Percentiles rank a stretch among this genome's conserved stretches.
Conservation (phyloP, 139 green algal species). For the Tetradesmus obliquus region DNA sequence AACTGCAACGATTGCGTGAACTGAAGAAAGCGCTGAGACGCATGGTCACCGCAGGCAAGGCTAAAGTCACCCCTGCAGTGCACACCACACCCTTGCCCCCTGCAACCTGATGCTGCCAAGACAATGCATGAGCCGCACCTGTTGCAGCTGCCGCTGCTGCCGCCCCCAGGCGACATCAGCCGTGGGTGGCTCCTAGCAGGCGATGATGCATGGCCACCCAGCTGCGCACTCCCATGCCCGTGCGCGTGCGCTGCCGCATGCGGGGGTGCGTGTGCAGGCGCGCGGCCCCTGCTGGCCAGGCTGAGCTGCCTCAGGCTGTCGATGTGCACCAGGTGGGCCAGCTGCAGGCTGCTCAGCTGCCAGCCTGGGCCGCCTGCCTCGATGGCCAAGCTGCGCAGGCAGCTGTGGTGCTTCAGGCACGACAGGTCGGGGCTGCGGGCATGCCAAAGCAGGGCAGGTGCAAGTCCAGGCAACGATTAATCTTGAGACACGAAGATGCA, state of each 20-base stretch:
- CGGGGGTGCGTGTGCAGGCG: neutral
- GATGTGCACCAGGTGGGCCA: conserved; percentile 26
- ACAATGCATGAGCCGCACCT: neutral
- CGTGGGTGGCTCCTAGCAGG: neutral
- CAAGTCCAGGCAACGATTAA: neutral
- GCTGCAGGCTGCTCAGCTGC: conserved; percentile 29
- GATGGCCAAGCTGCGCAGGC: neutral
- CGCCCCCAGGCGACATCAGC: neutral
- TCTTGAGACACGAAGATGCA: neutral
- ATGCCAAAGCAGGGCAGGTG: neutral
- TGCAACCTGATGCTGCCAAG: too few relatives aligned
- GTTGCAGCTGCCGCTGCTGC: neutral
- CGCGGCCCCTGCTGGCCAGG: neutral
- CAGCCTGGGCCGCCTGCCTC: conserved; percentile 1
- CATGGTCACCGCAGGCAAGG: too few relatives aligned
- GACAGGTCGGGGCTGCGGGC: conserved; percentile 35
- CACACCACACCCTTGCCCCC: neutral
- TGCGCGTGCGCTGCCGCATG: neutral
- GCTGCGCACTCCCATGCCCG: neutral
- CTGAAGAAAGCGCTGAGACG: too few relatives aligned
- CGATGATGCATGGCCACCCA: neutral
- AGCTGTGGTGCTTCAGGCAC: conserved; percentile 27
- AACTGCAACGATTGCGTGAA: too few relatives aligned
- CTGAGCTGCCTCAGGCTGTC: conserved; percentile 11
- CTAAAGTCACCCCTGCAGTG: neutral